Evolutionary conservation across 129 eudicot genomes (phyloP).

Genomic region (sunflower (Helianthus annuus)): DNA sequence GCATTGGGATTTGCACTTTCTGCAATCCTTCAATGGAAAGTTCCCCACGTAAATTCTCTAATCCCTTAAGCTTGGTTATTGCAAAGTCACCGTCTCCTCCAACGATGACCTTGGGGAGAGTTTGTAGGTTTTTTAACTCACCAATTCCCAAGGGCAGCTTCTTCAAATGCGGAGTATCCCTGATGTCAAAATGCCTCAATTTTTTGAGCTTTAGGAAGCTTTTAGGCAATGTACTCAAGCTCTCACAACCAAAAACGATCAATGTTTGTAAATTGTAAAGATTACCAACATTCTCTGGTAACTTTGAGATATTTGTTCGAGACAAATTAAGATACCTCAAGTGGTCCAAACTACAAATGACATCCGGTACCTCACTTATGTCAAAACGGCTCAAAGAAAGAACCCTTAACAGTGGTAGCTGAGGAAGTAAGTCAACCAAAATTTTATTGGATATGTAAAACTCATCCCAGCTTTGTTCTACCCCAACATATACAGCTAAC

Average conservation of each 20-base stretch:
- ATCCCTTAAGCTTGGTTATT: neutral
- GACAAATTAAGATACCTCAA: constrained; percentile 33
- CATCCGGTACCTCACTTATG: constrained; percentile 3
- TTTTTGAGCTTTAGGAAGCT: constrained; percentile 6
- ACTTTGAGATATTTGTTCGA: neutral
- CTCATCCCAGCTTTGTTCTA: too few species aligned
- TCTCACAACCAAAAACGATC: neutral
- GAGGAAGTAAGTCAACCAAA: constrained; percentile 3
- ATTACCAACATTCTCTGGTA: neutral
- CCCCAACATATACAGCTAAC: neutral
- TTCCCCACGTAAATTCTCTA: neutral
- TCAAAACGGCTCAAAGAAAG: constrained; percentile 10
- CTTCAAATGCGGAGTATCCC: neutral
- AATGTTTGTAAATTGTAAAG: constrained; percentile 12
- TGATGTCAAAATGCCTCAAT: neutral
- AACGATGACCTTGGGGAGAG: constrained; percentile 7
- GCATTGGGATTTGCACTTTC: neutral
- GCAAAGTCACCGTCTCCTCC: neutral
- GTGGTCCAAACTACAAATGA: constrained; percentile 14
- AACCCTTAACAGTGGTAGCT: neutral
- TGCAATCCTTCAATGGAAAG: neutral
- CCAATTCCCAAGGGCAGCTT: constrained; percentile 16
- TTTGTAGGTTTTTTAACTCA: constrained; percentile 1
- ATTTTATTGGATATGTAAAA: constrained; percentile 6
- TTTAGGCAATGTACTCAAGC: neutral